These are phyloP conservation scores for Rhododendron henanense DNA, from an alignment of 148 eudicot species.

Conservation along the genomic window DNA sequence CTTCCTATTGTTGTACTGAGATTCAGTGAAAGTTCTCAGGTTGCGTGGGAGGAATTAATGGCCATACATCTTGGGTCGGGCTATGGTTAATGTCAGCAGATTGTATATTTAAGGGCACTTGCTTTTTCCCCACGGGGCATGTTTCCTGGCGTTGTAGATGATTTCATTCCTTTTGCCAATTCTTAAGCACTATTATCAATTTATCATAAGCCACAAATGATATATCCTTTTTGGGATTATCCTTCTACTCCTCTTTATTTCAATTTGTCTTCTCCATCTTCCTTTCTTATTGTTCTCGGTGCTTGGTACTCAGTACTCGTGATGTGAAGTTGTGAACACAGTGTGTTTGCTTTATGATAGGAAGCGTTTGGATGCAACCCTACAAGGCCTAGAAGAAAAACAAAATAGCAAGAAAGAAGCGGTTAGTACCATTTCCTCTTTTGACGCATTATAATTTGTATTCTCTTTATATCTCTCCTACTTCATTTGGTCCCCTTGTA, in stretches of 20 bases:
- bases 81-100: no score
- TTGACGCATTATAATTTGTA: not conserved
- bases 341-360: slow-evolving; percentile 29
- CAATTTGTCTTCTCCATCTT: not conserved
- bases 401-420: slow-evolving; percentile 92
- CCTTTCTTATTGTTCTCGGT: not conserved
- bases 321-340: not conserved
- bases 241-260: not conserved
- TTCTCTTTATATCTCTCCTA: not conserved
- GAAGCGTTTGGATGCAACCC: slow-evolving; percentile 84
- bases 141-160: no score
- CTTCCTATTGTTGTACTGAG: not conserved
- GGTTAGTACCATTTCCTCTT: slow-evolving; percentile 35
- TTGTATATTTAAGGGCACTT: no score
- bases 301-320: not conserved
- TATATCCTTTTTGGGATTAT: not conserved
- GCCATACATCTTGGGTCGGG: no score
- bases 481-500: not conserved
- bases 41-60: no score
- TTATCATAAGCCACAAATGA: not conserved
- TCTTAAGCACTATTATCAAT: not conserved
- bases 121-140: no score
- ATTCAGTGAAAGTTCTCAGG: not conserved
- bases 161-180: not conserved
- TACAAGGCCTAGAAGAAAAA: slow-evolving; percentile 91